Evolutionary conservation across 73 alveolate species (phyloP).

Genomic region (Paramecium caudatum): DNA sequence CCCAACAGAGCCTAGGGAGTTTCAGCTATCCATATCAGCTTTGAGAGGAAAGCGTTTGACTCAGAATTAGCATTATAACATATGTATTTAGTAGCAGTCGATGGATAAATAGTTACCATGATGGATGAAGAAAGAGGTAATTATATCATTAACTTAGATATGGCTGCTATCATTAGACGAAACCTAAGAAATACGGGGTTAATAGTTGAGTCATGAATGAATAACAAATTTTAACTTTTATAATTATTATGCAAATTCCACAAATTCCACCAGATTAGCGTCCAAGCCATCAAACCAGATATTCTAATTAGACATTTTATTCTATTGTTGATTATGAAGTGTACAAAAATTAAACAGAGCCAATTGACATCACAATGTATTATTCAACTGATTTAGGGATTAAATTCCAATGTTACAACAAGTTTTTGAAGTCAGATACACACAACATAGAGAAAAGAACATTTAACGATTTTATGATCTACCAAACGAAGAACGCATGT

Average conservation of each 20-base stretch:
- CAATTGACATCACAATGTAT: background rate
- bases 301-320: slow-evolving; percentile 21
- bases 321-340: background rate
- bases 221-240: no score
- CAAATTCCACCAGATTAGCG: background rate
- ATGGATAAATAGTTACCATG: background rate
- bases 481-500: slow-evolving; percentile 58
- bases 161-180: no score
- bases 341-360: background rate
- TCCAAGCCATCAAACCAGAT: background rate
- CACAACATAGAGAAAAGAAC: slow-evolving; percentile 22
- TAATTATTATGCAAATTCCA: background rate
- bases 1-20: background rate
- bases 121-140: slow-evolving; percentile 21
- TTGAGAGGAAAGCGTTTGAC: background rate
- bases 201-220: no score
- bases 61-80: background rate
- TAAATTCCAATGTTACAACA: background rate
- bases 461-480: background rate
- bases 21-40: slow-evolving; percentile 19
- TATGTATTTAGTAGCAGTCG: background rate
- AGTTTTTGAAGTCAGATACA: slow-evolving; percentile 39
- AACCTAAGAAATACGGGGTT: no score
- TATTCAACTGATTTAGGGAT: background rate
- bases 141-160: background rate